Conservation (phyloP, 2,329 filamentous ascomycete species). For the Penicillium brasilianum region DNA sequence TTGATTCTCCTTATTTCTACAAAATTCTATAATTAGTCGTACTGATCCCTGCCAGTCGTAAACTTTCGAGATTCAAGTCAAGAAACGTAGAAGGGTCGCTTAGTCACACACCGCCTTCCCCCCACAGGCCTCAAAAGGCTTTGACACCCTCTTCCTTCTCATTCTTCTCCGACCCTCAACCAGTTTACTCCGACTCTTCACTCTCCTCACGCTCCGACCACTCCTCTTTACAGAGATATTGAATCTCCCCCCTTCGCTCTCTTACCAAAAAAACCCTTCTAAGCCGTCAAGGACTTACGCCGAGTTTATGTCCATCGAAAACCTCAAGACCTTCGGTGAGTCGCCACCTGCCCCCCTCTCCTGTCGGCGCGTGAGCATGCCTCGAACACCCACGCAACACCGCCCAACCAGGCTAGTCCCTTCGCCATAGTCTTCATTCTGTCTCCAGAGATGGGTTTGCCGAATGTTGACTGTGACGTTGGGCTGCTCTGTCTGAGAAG, state of each 20-base stretch:
- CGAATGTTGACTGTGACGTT: neutral
- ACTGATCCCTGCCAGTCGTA: neutral
- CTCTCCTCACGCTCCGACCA: conserved; percentile 30
- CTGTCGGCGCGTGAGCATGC: conserved; percentile 13
- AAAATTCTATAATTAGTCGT: neutral
- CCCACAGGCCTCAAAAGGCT: conserved; percentile 45
- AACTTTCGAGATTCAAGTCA: neutral
- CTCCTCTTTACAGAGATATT: conserved; percentile 37
- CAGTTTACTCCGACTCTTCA: conserved; percentile 27
- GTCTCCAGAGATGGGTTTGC: neutral
- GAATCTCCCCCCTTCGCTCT: conserved; percentile 36
- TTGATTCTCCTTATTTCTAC: neutral
- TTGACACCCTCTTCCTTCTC: conserved; percentile 36
- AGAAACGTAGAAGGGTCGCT: conserved; percentile 21
- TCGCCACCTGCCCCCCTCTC: conserved; percentile 31
- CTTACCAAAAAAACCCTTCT: conserved; percentile 43
- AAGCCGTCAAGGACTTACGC: conserved; percentile 63
- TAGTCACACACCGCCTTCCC: conserved; percentile 44
- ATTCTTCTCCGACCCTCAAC: conserved; percentile 34
- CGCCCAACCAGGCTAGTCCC: neutral
- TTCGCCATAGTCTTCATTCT: neutral
- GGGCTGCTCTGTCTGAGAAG: neutral
- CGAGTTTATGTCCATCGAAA: conserved; percentile 99
- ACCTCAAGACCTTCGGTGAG: conserved; percentile 94
- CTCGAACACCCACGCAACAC: neutral